These are phyloP conservation scores for Begonia peltatifolia DNA, from an alignment of 306 rosid genomes.

Conservation along the genomic window DNA sequence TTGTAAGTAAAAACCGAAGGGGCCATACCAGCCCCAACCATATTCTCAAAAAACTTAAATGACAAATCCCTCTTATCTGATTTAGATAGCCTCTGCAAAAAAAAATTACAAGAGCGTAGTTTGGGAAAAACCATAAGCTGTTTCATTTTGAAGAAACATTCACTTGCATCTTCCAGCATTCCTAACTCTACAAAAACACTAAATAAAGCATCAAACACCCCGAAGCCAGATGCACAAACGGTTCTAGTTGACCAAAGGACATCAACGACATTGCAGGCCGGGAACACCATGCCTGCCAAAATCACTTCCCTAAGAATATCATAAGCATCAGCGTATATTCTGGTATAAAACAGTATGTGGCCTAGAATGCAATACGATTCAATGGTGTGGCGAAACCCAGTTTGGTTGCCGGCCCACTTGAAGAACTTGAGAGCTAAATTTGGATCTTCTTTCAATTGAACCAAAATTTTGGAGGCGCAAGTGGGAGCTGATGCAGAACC, in stretches of 20 bases:
- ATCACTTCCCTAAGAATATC: constrained; percentile 43
- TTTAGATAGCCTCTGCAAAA: constrained; percentile 58
- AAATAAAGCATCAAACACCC: constrained; percentile 78
- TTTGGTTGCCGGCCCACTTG: constrained; percentile 33
- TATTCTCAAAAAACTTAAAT: constrained; percentile 40
- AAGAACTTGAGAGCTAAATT: constrained; percentile 54
- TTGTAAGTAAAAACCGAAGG: constrained; percentile 75
- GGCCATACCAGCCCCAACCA: constrained; percentile 49
- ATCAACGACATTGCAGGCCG: constrained; percentile 49
- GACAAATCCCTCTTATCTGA: constrained; percentile 37
- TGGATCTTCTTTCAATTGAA: constrained; percentile 50
- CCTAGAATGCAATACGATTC: constrained; percentile 65
- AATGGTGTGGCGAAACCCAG: constrained; percentile 37
- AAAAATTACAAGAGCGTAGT: constrained; percentile 69
- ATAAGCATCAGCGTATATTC: constrained; percentile 40
- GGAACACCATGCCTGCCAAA: constrained; percentile 22
- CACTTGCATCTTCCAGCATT: constrained; percentile 65
- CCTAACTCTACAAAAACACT: constrained; percentile 70
- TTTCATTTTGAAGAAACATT: constrained; percentile 59
- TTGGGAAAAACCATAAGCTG: constrained; percentile 57
- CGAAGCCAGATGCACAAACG: constrained; percentile 40
- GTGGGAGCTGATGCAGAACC: constrained; percentile 55
- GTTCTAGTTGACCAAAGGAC: constrained; percentile 63
- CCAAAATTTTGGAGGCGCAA: constrained; percentile 48
- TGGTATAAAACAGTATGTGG: constrained; percentile 58